Conservation (phyloP, 768 basidiomycete species). For the Coprinopsis strossmayeri region DNA sequence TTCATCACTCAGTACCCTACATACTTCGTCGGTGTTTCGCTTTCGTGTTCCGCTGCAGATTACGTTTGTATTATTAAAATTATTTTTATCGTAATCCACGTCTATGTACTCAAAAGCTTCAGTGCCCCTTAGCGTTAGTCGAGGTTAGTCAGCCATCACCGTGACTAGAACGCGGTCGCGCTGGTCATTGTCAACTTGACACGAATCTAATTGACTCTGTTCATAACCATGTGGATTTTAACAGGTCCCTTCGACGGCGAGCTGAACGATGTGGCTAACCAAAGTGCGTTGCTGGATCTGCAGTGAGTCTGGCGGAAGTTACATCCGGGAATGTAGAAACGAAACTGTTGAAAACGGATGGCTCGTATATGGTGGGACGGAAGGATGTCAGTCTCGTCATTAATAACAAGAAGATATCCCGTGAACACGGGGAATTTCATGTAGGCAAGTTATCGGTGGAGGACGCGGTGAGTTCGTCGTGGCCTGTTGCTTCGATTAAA, state of each 20-base stretch:
- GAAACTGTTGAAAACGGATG: constrained; percentile 60
- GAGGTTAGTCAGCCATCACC: no score
- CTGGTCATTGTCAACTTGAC: background rate
- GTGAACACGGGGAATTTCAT: constrained; percentile 49
- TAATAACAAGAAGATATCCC: constrained; percentile 59
- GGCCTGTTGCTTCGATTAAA: background rate
- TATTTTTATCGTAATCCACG: no score
- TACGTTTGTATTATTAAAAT: no score
- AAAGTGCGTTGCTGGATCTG: no score
- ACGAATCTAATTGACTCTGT: no score
- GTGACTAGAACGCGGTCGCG: background rate
- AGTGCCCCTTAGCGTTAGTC: no score
- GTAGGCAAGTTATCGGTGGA: constrained; percentile 47
- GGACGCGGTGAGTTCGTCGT: constrained; percentile 44
- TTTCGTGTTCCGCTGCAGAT: no score
- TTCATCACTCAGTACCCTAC: no score
- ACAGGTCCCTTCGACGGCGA: background rate
- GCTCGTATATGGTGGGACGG: constrained; percentile 49
- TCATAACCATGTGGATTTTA: background rate
- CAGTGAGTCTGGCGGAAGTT: no score
- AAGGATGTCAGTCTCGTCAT: constrained; percentile 46
- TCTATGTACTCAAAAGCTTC: no score
- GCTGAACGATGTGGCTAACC: no score
- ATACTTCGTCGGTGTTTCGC: no score
- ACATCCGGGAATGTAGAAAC: constrained; percentile 21